These are phyloP conservation scores for Fusarium anguioides DNA, from an alignment of 2,329 filamentous ascomycete species.

Conservation along the genomic window DNA sequence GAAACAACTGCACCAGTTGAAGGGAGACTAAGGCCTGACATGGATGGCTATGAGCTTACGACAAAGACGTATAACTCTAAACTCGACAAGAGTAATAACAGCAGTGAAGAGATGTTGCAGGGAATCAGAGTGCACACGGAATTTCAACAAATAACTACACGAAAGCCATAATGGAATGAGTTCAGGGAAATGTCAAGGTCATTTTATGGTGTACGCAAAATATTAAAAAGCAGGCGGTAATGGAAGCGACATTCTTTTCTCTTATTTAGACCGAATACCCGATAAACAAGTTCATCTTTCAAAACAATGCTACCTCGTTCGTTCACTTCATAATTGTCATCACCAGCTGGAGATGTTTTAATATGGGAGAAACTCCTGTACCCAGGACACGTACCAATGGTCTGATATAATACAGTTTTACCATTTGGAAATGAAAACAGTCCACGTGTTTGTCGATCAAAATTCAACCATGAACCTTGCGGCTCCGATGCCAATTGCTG, in stretches of 20 bases:
- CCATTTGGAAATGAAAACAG: neutral
- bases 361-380: neutral
- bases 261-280: slow-evolving; percentile 1
- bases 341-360: neutral
- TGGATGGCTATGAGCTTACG: slow-evolving; percentile 47
- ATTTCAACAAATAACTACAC: slow-evolving; percentile 47
- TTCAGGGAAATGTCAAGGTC: neutral
- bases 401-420: neutral
- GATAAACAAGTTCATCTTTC: neutral
- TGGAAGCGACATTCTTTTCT: slow-evolving; percentile 6
- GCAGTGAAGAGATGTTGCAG: slow-evolving; percentile 54
- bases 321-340: neutral
- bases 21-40: slow-evolving; percentile 48
- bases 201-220: neutral
- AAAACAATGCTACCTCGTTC: neutral
- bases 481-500: neutral
- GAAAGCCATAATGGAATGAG: neutral
- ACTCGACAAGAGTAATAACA: slow-evolving; percentile 42
- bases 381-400: neutral
- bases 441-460: neutral
- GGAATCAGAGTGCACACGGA: slow-evolving; percentile 54
- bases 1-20: neutral
- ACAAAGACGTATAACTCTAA: slow-evolving; percentile 48
- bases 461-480: neutral
- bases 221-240: neutral